These are phyloP conservation scores for Typha latifolia DNA, from an alignment of 176 grass and related monocot genomes.

Conservation along the genomic window DNA sequence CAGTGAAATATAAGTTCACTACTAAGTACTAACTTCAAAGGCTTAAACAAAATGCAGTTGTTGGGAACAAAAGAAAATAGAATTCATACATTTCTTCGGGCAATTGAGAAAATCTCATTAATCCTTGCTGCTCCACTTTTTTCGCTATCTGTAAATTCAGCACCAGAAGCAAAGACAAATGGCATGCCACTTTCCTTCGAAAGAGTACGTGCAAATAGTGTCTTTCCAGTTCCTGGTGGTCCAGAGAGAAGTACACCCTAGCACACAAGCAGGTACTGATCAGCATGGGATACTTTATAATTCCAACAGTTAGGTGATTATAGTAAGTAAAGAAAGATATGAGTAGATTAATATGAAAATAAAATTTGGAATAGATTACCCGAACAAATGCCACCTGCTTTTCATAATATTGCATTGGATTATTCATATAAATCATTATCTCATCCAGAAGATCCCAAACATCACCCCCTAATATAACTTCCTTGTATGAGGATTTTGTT, in stretches of 20 bases:
- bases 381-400: constrained; percentile 30
- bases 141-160: constrained; percentile 30
- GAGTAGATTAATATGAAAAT: not conserved
- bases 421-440: constrained; percentile 41
- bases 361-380: constrained; percentile 17
- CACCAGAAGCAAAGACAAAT: constrained; percentile 26
- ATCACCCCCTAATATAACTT: constrained; percentile 37
- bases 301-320: not conserved
- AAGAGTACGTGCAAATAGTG: constrained; percentile 25
- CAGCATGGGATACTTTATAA: not conserved
- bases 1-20: no score
- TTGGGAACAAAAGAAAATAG: not conserved
- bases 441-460: constrained; percentile 37
- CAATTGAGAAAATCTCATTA: constrained; percentile 27
- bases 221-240: constrained; percentile 28
- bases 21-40: no score
- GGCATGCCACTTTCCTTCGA: constrained; percentile 32
- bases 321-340: not conserved
- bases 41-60: not conserved
- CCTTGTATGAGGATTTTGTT: constrained; percentile 21
- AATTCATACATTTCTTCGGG: constrained; percentile 25
- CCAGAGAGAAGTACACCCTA: constrained; percentile 26
- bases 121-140: constrained; percentile 30
- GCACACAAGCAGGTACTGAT: not conserved
- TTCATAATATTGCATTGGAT: constrained; percentile 37